phyloP scores from a whole-genome alignment of 2,329 filamentous ascomycete species.

The Ramichloridium luteum region DNA sequence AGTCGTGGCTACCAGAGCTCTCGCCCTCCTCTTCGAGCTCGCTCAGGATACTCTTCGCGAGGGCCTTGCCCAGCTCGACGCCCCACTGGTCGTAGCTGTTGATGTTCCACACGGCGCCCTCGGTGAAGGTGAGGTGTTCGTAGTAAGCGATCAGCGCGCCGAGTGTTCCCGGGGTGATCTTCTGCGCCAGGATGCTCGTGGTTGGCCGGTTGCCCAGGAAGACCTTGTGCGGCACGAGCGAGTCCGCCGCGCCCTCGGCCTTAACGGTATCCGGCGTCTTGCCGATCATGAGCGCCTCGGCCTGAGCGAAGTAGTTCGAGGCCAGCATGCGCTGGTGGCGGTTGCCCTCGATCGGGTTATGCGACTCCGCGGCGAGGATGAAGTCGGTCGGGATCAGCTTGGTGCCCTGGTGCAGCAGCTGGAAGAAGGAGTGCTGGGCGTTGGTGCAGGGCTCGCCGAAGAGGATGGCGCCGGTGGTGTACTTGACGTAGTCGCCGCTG shows the following conservation, averaged over 20 bases:
- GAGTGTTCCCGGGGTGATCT: constrained; percentile 87
- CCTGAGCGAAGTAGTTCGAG: constrained; percentile 83
- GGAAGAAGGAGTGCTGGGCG: constrained; percentile 99
- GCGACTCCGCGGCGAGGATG: constrained; percentile 87
- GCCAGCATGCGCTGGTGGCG: constrained; percentile 94
- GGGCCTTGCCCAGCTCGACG: constrained; percentile 90
- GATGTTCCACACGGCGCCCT: constrained; percentile 98
- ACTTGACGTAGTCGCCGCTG: constrained; percentile 78
- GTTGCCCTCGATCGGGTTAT: constrained; percentile 88
- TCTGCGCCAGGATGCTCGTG: constrained; percentile 82
- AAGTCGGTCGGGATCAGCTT: constrained; percentile 98
- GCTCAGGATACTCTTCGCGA: constrained; percentile 57
- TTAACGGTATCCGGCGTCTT: constrained; percentile 72
- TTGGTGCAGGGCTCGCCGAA: constrained; percentile 99
- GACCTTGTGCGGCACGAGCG: constrained; percentile 93
- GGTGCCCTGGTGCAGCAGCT: constrained; percentile 96
- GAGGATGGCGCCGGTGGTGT: constrained; percentile 89
- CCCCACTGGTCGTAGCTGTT: constrained; percentile 99
- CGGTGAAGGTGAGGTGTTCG: constrained; percentile 95
- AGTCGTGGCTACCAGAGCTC: constrained; percentile 62
- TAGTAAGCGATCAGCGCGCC: constrained; percentile 97
- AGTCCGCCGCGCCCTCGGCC: constrained; percentile 58
- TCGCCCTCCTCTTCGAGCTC: constrained; percentile 74
- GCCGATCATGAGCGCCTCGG: constrained; percentile 77
- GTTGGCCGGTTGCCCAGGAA: constrained; percentile 97